These are phyloP conservation scores for Xylaria nigripes DNA, from an alignment of 495 filamentous ascomycete species.

Conservation along the genomic window DNA sequence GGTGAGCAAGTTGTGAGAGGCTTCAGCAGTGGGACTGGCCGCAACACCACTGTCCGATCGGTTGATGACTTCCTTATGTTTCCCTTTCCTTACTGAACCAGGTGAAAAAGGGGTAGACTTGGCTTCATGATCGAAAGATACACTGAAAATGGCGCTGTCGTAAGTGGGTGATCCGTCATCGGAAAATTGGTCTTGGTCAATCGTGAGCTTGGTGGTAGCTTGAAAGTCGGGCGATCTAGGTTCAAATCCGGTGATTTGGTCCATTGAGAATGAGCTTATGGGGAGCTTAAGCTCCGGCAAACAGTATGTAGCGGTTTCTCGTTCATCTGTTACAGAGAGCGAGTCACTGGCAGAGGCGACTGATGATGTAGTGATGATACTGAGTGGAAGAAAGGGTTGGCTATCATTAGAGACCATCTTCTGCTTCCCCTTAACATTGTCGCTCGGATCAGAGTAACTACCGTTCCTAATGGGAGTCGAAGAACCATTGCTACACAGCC, in stretches of 20 bases:
- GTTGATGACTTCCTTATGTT: slow-evolving; percentile 15
- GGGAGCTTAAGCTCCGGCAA: slow-evolving; percentile 6
- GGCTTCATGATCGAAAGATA: slow-evolving; percentile 34
- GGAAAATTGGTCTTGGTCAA: slow-evolving; percentile 41
- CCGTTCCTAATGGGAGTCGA: background rate
- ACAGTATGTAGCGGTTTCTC: background rate
- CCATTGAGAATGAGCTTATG: slow-evolving; percentile 2
- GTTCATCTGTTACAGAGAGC: background rate
- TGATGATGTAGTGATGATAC: background rate
- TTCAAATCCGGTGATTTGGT: background rate
- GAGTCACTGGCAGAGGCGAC: background rate
- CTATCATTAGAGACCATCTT: background rate
- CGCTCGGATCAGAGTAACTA: background rate
- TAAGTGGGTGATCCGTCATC: slow-evolving; percentile 34
- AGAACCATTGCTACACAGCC: background rate
- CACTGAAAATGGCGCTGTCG: slow-evolving; percentile 31
- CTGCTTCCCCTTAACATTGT: background rate
- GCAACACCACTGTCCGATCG: slow-evolving; percentile 40
- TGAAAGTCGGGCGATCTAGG: slow-evolving; percentile 27
- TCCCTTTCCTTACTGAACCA: background rate
- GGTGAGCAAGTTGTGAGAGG: slow-evolving; percentile 32
- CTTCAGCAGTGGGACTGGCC: slow-evolving; percentile 30
- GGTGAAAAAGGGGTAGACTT: slow-evolving; percentile 24
- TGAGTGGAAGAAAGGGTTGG: background rate
- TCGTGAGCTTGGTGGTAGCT: slow-evolving; percentile 40